These are phyloP conservation scores for Eimeria zaria DNA, from an alignment of 169 alveolate genomes.

Conservation along the genomic window DNA sequence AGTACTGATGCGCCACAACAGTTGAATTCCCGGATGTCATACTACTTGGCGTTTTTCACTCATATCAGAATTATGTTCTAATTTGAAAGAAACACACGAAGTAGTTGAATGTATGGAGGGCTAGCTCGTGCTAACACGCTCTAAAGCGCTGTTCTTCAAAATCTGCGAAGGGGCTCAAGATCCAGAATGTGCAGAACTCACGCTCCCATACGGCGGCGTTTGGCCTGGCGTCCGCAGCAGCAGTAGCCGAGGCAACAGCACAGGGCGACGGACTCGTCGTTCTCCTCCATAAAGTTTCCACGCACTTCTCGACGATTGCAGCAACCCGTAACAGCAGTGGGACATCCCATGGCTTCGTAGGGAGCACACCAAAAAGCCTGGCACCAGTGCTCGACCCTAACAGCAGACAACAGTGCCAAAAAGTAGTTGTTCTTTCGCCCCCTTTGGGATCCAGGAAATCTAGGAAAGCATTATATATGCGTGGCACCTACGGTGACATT, in stretches of 20 bases:
- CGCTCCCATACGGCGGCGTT: not conserved
- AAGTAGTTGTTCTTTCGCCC: not conserved
- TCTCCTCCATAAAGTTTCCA: conserved; percentile 41
- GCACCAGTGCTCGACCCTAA: conserved; percentile 84
- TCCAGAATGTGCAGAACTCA: conserved; percentile 2
- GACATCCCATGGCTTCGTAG: conserved; percentile 80
- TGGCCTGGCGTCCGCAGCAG: conserved; percentile 77
- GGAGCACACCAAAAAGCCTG: conserved; percentile 82
- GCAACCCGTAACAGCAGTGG: conserved; percentile 62
- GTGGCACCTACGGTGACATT: not conserved
- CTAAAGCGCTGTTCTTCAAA: too few species aligned
- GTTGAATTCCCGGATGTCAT: too few species aligned
- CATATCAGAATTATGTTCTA: too few species aligned
- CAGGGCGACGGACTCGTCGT: conserved; percentile 34
- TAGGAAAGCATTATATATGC: not conserved
- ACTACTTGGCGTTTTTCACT: too few species aligned
- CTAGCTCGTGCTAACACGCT: too few species aligned
- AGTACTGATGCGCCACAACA: too few species aligned
- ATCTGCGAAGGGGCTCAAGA: too few species aligned
- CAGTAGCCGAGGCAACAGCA: conserved; percentile 57
- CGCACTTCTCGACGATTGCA: conserved; percentile 74
- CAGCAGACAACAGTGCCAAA: not conserved
- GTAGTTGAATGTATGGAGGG: too few species aligned
- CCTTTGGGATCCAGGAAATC: not conserved
- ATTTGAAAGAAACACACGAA: too few species aligned